phyloP scores from a whole-genome alignment of 1,139 yeast genomes.

The Candida dubliniensis region DNA sequence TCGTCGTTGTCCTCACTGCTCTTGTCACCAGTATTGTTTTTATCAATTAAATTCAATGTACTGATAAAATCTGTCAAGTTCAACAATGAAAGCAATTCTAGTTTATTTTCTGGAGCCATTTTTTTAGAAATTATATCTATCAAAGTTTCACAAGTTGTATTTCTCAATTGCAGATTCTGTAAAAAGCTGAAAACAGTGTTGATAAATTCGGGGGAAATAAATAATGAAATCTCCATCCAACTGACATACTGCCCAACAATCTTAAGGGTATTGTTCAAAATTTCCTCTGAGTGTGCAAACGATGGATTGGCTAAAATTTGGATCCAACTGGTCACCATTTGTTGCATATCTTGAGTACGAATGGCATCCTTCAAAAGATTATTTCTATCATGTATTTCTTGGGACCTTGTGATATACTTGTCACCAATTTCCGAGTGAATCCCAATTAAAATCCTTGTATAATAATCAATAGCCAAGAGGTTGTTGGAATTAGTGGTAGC shows the following conservation, averaged over 20 bases:
- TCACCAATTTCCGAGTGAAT: slow-evolving; percentile 94
- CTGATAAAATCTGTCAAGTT: slow-evolving; percentile 60
- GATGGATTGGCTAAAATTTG: slow-evolving; percentile 44
- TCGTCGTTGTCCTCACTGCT: too few species aligned
- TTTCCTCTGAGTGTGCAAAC: slow-evolving; percentile 34
- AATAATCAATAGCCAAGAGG: slow-evolving; percentile 66
- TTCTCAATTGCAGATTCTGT: slow-evolving; percentile 43
- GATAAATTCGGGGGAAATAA: slow-evolving; percentile 68
- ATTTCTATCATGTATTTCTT: slow-evolving; percentile 62
- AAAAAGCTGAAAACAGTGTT: slow-evolving; percentile 63
- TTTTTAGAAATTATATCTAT: slow-evolving; percentile 84
- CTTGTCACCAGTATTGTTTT: too few species aligned
- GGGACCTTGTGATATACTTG: slow-evolving; percentile 72
- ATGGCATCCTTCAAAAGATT: slow-evolving; percentile 77
- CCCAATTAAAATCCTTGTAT: slow-evolving; percentile 67
- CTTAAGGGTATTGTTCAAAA: slow-evolving; percentile 58
- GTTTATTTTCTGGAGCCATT: slow-evolving; percentile 85
- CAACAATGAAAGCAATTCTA: slow-evolving; percentile 70
- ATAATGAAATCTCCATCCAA: slow-evolving; percentile 90
- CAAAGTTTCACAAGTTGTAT: slow-evolving; percentile 70
- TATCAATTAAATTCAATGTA: slow-evolving; percentile 29
- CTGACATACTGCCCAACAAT: slow-evolving; percentile 85
- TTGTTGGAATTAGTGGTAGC: slow-evolving; percentile 13
- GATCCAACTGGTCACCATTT: slow-evolving; percentile 70
- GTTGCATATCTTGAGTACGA: slow-evolving; percentile 70